These are phyloP conservation scores for Imleria badia DNA, from an alignment of 768 basidiomycete species.

Conservation along the genomic window DNA sequence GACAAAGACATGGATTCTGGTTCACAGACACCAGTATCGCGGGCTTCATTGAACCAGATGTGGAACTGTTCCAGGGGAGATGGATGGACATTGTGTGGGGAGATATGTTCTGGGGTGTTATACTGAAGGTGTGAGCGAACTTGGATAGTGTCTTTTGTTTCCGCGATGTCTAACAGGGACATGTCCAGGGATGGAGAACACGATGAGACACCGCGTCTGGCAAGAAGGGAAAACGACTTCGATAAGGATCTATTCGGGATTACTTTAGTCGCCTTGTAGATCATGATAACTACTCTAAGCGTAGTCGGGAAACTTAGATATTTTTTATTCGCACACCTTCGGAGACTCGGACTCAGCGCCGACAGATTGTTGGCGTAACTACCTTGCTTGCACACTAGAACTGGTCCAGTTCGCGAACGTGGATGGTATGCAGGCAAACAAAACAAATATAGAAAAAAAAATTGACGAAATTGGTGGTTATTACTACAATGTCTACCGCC, in stretches of 20 bases:
- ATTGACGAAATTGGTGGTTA: too few species aligned
- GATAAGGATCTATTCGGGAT: slow-evolving; percentile 14
- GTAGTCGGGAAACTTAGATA: background rate
- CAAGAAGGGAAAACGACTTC: background rate
- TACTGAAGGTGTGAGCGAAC: slow-evolving; percentile 81
- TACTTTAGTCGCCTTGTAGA: background rate
- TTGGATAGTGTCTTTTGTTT: slow-evolving; percentile 54
- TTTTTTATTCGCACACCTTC: background rate
- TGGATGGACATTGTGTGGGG: slow-evolving; percentile 57
- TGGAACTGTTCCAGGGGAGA: slow-evolving; percentile 86
- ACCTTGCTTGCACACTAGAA: too few species aligned
- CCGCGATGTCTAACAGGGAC: slow-evolving; percentile 35
- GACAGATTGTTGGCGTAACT: too few species aligned
- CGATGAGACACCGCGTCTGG: background rate
- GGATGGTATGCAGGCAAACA: too few species aligned
- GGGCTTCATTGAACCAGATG: slow-evolving; percentile 75
- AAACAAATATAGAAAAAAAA: too few species aligned
- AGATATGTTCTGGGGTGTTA: slow-evolving; percentile 58
- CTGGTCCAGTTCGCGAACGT: too few species aligned
- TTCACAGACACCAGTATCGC: slow-evolving; percentile 62
- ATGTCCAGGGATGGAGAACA: slow-evolving; percentile 11
- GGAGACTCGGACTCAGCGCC: background rate
- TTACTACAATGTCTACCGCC: too few species aligned
- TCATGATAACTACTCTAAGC: slow-evolving; percentile 1
- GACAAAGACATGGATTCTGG: slow-evolving; percentile 90